Percentiles rank a stretch among this genome's conserved stretches.
Evolutionary conservation across 116 monocot genomes (phyloP).

Genomic region (Zostera marina): DNA sequence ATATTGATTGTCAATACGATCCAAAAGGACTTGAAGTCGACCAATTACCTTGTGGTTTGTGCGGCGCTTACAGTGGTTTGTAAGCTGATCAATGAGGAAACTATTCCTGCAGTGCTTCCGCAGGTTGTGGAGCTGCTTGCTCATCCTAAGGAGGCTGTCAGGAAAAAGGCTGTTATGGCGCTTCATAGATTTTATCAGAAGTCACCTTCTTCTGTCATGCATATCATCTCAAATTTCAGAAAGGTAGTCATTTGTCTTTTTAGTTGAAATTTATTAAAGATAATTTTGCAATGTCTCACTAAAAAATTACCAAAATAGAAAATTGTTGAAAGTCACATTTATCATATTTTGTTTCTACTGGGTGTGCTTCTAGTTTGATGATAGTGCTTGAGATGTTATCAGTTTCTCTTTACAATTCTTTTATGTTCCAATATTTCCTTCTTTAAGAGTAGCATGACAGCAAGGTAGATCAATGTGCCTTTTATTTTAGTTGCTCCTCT

Average conservation of each 20-base stretch:
- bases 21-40: conserved; percentile 88
- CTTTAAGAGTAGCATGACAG: too few species aligned
- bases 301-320: too few species aligned
- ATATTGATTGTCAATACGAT: conserved; percentile 95
- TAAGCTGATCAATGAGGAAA: conserved; percentile 90
- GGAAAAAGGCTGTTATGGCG: conserved; percentile 97
- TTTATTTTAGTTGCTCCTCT: too few species aligned
- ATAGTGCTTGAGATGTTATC: too few species aligned
- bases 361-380: too few species aligned
- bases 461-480: too few species aligned
- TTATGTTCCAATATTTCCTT: too few species aligned
- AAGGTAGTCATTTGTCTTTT: conserved; percentile 34
- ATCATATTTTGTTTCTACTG: too few species aligned
- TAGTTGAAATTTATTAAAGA: neutral
- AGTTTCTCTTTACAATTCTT: too few species aligned
- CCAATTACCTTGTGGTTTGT: conserved; percentile 77
- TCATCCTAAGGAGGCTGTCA: conserved; percentile 78
- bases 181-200: conserved; percentile 86
- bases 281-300: neutral
- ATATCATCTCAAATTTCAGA: conserved; percentile 66
- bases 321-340: too few species aligned
- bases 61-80: conserved; percentile 75
- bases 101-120: conserved; percentile 86
- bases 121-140: conserved; percentile 85
- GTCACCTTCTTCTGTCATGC: conserved; percentile 41